Evolutionary conservation across 805 yeast species (phyloP).

Genomic region (Priceomyces castillae): DNA sequence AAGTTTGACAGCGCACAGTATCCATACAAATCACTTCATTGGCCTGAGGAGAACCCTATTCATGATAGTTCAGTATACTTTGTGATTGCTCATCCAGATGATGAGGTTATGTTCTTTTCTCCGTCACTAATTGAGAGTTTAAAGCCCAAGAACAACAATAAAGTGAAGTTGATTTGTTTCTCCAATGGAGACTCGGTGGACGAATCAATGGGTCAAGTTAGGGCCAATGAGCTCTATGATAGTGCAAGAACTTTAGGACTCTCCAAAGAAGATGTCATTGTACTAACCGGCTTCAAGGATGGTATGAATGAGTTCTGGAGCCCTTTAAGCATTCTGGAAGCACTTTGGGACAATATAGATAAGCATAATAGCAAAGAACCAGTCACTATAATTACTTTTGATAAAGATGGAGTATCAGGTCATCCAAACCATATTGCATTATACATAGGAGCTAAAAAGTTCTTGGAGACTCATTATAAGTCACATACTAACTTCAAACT

Average conservation of each 20-base stretch:
- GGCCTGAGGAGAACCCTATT: conserved; percentile 34
- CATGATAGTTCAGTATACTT: conserved; percentile 42
- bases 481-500: conserved; percentile 15
- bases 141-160: conserved; percentile 47
- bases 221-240: conserved; percentile 57
- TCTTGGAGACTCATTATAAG: conserved; percentile 16
- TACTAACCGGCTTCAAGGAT: conserved; percentile 54
- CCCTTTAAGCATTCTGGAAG: conserved; percentile 33
- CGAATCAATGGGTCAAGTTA: conserved; percentile 63
- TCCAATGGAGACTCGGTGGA: conserved; percentile 68
- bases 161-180: conserved; percentile 61
- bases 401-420: conserved; percentile 72
- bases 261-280: conserved; percentile 35
- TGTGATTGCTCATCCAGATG: conserved; percentile 95
- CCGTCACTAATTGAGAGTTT: conserved; percentile 63
- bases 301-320: conserved; percentile 72
- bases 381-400: conserved; percentile 69
- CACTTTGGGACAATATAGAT: conserved; percentile 29
- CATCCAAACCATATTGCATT: conserved; percentile 85
- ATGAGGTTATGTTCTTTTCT: conserved; percentile 95
- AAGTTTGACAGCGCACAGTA: conserved; percentile 21
- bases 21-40: conserved; percentile 37
- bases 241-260: conserved; percentile 59
- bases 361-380: conserved; percentile 14
- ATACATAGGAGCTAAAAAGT: conserved; percentile 47